Percentiles rank a stretch among this genome's conserved stretches.
Evolutionary conservation across 257 asterid genomes (phyloP).

Genomic region (Parsonsia alboflavescens): DNA sequence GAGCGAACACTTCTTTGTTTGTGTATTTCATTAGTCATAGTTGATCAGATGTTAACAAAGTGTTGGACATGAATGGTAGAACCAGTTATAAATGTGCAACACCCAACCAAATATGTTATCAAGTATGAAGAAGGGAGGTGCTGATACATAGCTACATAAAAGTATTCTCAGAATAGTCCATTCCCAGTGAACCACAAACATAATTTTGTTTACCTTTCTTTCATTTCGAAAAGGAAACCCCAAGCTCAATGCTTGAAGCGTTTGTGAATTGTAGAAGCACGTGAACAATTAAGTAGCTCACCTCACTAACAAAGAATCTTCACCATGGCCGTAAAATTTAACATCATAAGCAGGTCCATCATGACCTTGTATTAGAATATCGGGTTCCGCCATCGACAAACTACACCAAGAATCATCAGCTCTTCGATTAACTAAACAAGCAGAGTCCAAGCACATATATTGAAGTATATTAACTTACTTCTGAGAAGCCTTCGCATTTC

Average conservation of each 20-base stretch:
- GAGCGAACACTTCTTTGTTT: neutral
- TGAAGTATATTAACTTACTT: conserved; percentile 36
- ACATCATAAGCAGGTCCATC: conserved; percentile 97
- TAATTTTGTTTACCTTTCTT: neutral
- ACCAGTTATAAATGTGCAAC: neutral
- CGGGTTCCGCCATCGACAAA: conserved; percentile 63
- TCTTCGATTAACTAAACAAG: conserved; percentile 3
- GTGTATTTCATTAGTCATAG: neutral
- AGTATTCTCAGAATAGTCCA: neutral
- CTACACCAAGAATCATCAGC: conserved; percentile 37
- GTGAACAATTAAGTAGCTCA: conserved; percentile 14
- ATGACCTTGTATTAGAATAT: conserved; percentile 65
- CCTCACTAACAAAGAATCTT: conserved; percentile 80
- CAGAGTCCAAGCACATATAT: neutral
- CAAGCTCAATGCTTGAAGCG: neutral
- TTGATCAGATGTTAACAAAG: neutral
- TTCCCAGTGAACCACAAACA: neutral
- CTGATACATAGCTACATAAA: neutral
- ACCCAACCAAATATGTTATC: neutral
- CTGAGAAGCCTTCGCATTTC: conserved; percentile 36
- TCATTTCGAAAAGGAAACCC: neutral
- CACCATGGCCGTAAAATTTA: conserved; percentile 50
- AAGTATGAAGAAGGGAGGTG: neutral
- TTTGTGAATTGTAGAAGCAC: neutral
- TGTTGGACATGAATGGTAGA: neutral